A percentile compares a stretch with the other conserved stretches of the same genome.
phyloP scores from a whole-genome alignment of 176 grass and related monocot species.

The Avena insularis region DNA sequence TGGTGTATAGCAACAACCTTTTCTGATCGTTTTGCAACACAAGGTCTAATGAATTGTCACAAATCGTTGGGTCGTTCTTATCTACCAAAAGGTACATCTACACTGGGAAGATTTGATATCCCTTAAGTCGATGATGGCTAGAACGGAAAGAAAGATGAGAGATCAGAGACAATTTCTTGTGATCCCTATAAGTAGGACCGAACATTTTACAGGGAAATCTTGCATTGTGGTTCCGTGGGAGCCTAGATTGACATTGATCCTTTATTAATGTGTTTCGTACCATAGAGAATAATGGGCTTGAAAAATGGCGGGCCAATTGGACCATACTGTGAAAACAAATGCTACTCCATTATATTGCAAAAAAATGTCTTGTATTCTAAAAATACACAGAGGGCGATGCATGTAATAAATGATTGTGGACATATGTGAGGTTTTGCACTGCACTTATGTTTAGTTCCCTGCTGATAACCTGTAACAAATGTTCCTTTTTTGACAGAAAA shows the following conservation, averaged over 20 bases:
- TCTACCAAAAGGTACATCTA: constrained; percentile 40
- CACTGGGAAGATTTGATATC: constrained; percentile 41
- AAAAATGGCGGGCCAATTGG: neutral
- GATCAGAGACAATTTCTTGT: constrained; percentile 46
- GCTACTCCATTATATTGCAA: neutral
- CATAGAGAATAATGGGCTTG: neutral
- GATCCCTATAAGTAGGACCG: constrained; percentile 44
- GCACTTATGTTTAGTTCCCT: too few species aligned
- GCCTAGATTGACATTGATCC: constrained; percentile 19
- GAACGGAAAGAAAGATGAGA: constrained; percentile 62
- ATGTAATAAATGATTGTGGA: too few species aligned
- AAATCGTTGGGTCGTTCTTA: constrained; percentile 59
- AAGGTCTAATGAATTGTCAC: constrained; percentile 53
- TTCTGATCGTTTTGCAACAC: constrained; percentile 16
- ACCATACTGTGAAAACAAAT: constrained; percentile 34
- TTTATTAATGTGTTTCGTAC: constrained; percentile 9
- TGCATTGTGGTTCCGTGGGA: constrained; percentile 6
- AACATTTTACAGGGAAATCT: constrained; percentile 28
- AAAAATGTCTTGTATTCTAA: neutral
- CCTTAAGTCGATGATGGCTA: constrained; percentile 39
- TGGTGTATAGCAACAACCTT: constrained; percentile 34
- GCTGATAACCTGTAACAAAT: too few species aligned
- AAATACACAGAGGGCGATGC: too few species aligned
- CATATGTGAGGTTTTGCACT: too few species aligned
- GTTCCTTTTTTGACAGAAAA: too few species aligned